phyloP scores from a whole-genome alignment of 1,139 yeast species.

The Saccharomyces hybrid region DNA sequence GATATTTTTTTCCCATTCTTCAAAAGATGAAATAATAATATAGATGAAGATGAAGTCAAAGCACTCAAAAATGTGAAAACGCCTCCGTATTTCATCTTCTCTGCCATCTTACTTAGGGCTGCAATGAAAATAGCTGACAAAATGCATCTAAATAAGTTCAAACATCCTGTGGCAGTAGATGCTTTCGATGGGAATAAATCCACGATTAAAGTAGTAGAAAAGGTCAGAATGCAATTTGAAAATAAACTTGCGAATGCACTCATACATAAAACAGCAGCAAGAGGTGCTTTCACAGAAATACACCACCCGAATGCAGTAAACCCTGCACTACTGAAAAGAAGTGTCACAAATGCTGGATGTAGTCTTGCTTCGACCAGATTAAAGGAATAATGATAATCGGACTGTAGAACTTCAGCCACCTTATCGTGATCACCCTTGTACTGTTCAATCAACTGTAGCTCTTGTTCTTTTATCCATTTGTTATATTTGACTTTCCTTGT shows the following conservation, averaged over 20 bases:
- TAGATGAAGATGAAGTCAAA: no score
- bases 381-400: constrained; percentile 28
- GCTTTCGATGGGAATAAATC: no score
- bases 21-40: no score
- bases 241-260: constrained; percentile 43
- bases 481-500: constrained; percentile 17
- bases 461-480: constrained; percentile 19
- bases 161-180: no score
- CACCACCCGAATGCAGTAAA: constrained; percentile 67
- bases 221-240: no score
- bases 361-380: constrained; percentile 45
- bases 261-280: constrained; percentile 50
- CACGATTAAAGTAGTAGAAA: no score
- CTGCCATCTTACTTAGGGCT: no score
- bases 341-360: constrained; percentile 5
- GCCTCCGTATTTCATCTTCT: no score
- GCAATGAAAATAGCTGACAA: no score
- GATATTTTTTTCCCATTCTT: no score
- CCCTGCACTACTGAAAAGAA: constrained; percentile 34
- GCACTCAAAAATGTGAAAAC: no score
- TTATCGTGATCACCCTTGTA: constrained; percentile 14
- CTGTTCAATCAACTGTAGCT: constrained; percentile 24
- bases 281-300: constrained; percentile 39
- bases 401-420: constrained; percentile 18
- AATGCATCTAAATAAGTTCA: no score